Base-by-base conservation (phyloP, 2,329 filamentous ascomycete genomes). In the Geosmithia putterillii region DNA sequence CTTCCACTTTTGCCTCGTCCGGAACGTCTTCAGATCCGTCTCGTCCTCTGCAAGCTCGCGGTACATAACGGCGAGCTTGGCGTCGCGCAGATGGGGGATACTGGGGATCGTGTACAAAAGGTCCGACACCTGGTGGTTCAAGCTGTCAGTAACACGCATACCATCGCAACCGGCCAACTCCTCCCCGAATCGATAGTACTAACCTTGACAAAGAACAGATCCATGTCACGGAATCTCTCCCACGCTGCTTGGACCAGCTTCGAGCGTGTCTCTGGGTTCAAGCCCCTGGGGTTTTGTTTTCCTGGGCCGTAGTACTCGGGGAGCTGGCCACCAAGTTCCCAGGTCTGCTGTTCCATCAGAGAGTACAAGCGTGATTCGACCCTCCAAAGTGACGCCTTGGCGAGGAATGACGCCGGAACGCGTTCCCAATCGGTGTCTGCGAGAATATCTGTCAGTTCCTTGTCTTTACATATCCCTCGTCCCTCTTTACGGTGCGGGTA, bases 131-230 rank as follows among this genome's bases (percentile, higher is more conserved):
- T 80, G 49, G 22, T 17, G 15, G 19, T 28, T n/a, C 8, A 23
- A n/a, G n/a, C n/a, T n/a, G n/a, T n/a, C 7, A 23, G 14, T 32
- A 38, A 17, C 36, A 38, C 12, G 17, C 36, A n/a, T n/a, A n/a
- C n/a, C n/a, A n/a, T 9, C n/a, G 9, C 9, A 19, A 9, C 8
- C 38, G 22, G 37, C 19, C 38, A 21, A 20, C 38, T 20, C 8
- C n/a, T 7, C 14, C 10, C n/a, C 8, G 4, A 40, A 2, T 40
- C n/a, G 12, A 7, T 20, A 10, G 15, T n/a, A 3, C 23, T 48
- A 60, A 81, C 76, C 67, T 79, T 81, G 48, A 83, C 72, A 52
- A 82, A 81, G 55, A 82, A 83, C 67, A 81, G 69, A 50, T 81
- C 73, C 54, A 74, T 71, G 17, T 68, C 66, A 46, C 68, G 58